These are phyloP conservation scores for Penicillium sp. DNA, from an alignment of 2,329 filamentous ascomycete species.

Conservation along the genomic window DNA sequence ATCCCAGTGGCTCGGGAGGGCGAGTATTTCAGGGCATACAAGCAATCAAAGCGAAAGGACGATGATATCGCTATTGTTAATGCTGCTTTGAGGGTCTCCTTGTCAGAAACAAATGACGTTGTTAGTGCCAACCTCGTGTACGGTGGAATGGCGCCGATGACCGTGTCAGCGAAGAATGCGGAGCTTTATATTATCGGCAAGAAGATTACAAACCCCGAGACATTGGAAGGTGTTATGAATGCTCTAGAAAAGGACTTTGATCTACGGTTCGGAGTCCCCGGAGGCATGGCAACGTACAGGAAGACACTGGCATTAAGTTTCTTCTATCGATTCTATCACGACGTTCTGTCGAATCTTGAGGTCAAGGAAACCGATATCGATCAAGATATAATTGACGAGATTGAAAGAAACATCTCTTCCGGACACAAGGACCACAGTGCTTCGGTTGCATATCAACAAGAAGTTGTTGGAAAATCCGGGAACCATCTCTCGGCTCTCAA, in stretches of 20 bases:
- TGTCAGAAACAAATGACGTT: slow-evolving; percentile 67
- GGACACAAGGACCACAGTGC: slow-evolving; percentile 75
- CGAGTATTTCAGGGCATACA: slow-evolving; percentile 86
- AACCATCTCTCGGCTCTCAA: slow-evolving; percentile 88
- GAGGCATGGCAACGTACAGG: slow-evolving; percentile 95
- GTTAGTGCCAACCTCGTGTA: slow-evolving; percentile 77
- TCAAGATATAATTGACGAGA: slow-evolving; percentile 72
- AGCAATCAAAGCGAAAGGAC: slow-evolving; percentile 94
- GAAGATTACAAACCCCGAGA: slow-evolving; percentile 73
- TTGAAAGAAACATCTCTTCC: slow-evolving; percentile 76
- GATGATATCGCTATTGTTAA: slow-evolving; percentile 99
- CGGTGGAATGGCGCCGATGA: slow-evolving; percentile 91
- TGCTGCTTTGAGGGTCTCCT: slow-evolving; percentile 69
- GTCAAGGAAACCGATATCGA: slow-evolving; percentile 56
- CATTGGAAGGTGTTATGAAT: slow-evolving; percentile 84
- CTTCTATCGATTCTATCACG: slow-evolving; percentile 97
- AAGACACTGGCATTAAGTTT: slow-evolving; percentile 87
- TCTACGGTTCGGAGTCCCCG: slow-evolving; percentile 82
- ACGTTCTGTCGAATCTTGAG: slow-evolving; percentile 62
- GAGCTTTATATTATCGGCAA: slow-evolving; percentile 72
- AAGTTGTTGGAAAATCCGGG: slow-evolving; percentile 77
- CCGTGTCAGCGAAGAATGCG: slow-evolving; percentile 77
- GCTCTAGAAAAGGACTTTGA: slow-evolving; percentile 87
- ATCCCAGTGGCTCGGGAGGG: slow-evolving; percentile 74
- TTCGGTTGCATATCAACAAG: slow-evolving; percentile 73